Evolutionary conservation across 805 yeast genomes (phyloP).

Genomic region (Pichia kluyveri): DNA sequence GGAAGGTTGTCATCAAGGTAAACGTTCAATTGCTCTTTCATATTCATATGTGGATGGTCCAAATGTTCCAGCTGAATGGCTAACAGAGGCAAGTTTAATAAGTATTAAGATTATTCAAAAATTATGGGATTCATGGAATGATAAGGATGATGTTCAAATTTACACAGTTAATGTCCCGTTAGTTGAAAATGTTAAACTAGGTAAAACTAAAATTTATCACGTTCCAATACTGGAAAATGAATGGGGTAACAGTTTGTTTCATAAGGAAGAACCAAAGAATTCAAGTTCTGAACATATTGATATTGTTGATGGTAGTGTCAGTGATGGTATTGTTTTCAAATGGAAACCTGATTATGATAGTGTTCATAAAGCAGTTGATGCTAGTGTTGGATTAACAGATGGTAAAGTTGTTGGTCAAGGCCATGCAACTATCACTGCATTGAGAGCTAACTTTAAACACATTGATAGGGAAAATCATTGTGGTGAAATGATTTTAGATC

Average conservation of each 20-base stretch:
- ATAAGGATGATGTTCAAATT: conserved; percentile 42
- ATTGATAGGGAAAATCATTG: conserved; percentile 31
- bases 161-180: conserved; percentile 84
- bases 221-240: conserved; percentile 75
- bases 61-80: conserved; percentile 38
- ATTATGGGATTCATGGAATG: conserved; percentile 50
- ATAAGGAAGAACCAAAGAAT: conserved; percentile 12
- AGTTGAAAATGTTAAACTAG: conserved; percentile 38
- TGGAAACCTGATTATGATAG: conserved; percentile 81
- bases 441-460: conserved; percentile 62
- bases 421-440: conserved; percentile 55
- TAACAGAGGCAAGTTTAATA: conserved; percentile 58
- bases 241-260: conserved; percentile 44
- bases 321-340: conserved; percentile 41
- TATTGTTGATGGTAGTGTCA: conserved; percentile 39
- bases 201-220: conserved; percentile 52
- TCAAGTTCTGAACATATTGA: conserved; percentile 20
- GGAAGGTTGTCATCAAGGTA: conserved; percentile 76
- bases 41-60: conserved; percentile 60
- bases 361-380: conserved; percentile 47
- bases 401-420: conserved; percentile 62
- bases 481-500: conserved; percentile 48
- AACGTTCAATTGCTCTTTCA: conserved; percentile 70
- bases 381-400: conserved; percentile 45
- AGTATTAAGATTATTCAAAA: conserved; percentile 56